phyloP scores from a whole-genome alignment of 106 monocot genomes.

The Dendrobium chrysotoxum region DNA sequence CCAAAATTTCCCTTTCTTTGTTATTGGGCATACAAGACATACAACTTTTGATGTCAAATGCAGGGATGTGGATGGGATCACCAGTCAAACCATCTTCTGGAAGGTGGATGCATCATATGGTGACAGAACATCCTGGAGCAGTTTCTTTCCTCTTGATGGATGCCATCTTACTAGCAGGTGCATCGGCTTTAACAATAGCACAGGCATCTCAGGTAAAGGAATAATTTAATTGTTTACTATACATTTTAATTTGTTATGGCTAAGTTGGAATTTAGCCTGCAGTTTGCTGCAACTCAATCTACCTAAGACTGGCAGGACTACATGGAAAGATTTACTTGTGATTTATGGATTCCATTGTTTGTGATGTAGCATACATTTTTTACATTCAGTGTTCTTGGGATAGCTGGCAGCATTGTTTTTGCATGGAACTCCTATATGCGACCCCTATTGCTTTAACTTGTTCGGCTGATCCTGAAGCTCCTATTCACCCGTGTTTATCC shows the following conservation, averaged over 20 bases:
- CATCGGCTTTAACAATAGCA: slow-evolving; percentile 43
- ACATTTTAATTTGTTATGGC: not conserved
- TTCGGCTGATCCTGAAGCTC: not conserved
- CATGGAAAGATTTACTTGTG: not conserved
- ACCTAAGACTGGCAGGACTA: not conserved
- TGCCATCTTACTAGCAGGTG: slow-evolving; percentile 46
- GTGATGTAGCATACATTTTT: not conserved
- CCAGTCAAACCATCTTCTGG: slow-evolving; percentile 32
- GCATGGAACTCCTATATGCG: not conserved
- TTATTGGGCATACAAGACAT: not conserved
- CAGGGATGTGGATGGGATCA: slow-evolving; percentile 71
- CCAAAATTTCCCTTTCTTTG: not conserved
- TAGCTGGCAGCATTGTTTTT: not conserved
- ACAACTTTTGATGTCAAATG: slow-evolving; percentile 9
- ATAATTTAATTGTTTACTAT: not conserved
- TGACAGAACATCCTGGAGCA: slow-evolving; percentile 60
- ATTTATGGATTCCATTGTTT: not conserved
- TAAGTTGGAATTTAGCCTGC: not conserved
- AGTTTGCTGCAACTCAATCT: not conserved
- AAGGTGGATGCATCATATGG: slow-evolving; percentile 51
- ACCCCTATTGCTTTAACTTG: not conserved
- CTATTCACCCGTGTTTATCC: too few relatives aligned
- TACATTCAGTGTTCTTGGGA: not conserved
- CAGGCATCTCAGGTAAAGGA: slow-evolving; percentile 67
- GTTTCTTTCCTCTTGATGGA: slow-evolving; percentile 57